Evolutionary conservation across 2,329 filamentous ascomycete genomes (phyloP).

Genomic region (Paracoccidioides brasiliensis): DNA sequence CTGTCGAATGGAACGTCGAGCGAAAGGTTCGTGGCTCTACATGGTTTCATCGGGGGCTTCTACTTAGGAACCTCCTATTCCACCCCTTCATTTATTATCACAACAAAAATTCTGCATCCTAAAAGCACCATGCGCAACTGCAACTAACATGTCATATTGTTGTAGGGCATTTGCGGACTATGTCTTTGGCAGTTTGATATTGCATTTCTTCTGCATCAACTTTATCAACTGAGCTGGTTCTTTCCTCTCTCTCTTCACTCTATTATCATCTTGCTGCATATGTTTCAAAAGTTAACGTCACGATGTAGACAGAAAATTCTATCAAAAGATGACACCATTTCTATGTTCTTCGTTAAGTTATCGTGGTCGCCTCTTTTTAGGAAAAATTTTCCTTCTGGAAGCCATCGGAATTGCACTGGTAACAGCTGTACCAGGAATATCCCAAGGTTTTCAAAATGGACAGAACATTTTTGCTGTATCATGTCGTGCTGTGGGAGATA

Average conservation of each 20-base stretch:
- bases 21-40: conserved; percentile 25
- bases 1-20: conserved; percentile 18
- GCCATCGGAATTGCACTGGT: background rate
- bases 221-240: conserved; percentile 72
- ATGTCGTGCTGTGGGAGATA: background rate
- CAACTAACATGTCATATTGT: background rate
- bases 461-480: background rate
- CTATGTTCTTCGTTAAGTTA: no score
- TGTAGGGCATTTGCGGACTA: conserved; percentile 87
- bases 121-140: background rate
- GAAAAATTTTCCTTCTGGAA: no score
- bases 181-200: conserved; percentile 81
- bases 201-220: conserved; percentile 99
- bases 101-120: background rate
- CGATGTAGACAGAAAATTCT: background rate
- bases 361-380: no score
- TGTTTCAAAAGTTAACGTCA: background rate
- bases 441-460: background rate
- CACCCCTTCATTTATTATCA: conserved; percentile 1
- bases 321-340: background rate
- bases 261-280: background rate
- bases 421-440: background rate
- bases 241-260: background rate
- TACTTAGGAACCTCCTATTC: background rate
- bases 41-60: background rate